Evolutionary conservation across 495 filamentous ascomycete species (phyloP).

Genomic region (Rhypophila decipiens): DNA sequence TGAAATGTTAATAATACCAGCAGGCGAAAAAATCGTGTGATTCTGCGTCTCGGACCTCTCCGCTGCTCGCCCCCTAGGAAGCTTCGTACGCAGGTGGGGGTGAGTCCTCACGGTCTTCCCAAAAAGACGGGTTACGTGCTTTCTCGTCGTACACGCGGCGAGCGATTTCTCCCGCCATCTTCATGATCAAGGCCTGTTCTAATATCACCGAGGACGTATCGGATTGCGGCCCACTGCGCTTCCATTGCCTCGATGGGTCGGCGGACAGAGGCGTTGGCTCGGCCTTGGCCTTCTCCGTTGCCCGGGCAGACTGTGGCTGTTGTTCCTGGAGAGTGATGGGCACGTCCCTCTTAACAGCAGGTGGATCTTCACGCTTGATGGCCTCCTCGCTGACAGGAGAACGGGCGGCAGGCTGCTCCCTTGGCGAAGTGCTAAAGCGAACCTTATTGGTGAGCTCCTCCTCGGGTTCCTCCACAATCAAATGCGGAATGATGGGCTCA

Average conservation of each 20-base stretch:
- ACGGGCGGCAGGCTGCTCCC: constrained; percentile 20
- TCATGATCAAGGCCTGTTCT: constrained; percentile 82
- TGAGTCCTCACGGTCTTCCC: constrained; percentile 45
- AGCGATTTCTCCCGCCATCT: constrained; percentile 86
- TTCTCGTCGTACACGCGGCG: constrained; percentile 66
- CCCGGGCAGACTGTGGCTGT: not conserved
- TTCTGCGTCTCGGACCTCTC: too few species aligned
- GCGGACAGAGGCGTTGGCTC: not conserved
- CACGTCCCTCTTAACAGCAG: constrained; percentile 2
- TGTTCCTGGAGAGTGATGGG: not conserved
- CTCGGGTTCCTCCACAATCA: constrained; percentile 48
- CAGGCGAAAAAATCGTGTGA: too few species aligned
- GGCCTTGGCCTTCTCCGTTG: constrained; percentile 3
- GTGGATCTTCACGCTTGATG: constrained; percentile 12
- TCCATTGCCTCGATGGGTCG: constrained; percentile 11
- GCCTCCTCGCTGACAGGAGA: constrained; percentile 24
- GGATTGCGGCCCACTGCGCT: constrained; percentile 14
- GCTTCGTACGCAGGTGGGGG: constrained; percentile 60
- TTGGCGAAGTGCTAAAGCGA: constrained; percentile 26
- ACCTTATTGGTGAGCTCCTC: constrained; percentile 45
- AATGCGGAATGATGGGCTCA: constrained; percentile 37
- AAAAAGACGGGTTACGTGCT: constrained; percentile 39
- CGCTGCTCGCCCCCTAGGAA: too few species aligned
- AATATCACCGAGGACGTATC: constrained; percentile 54
- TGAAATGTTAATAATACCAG: too few species aligned